Conservation (phyloP, 2,329 filamentous ascomycete genomes). For the Blastomyces parvus region DNA sequence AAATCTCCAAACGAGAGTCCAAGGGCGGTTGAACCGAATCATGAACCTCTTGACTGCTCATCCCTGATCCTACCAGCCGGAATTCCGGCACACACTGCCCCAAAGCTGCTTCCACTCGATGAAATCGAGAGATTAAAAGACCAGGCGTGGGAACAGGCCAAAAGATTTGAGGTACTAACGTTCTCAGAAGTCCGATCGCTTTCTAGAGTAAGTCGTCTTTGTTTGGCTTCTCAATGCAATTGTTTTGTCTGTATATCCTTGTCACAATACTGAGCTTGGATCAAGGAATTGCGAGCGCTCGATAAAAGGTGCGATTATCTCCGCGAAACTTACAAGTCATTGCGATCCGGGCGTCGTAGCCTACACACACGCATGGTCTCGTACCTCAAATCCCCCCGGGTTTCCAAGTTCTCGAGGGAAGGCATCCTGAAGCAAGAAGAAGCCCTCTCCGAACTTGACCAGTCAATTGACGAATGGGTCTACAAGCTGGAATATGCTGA, state of each 20-base stretch:
- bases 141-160: conserved; percentile 20
- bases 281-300: conserved; percentile 61
- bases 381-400: conserved; percentile 61
- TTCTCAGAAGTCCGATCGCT: conserved; percentile 21
- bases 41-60: conserved; percentile 3
- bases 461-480: conserved; percentile 72
- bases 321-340: conserved; percentile 63
- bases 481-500: conserved; percentile 71
- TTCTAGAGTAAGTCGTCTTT: conserved; percentile 18
- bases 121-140: conserved; percentile 20
- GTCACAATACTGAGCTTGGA: conserved; percentile 5
- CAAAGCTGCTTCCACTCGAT: conserved; percentile 12
- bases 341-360: conserved; percentile 65
- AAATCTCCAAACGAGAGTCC: conserved; percentile 7
- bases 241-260: not conserved
- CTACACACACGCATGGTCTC: conserved; percentile 68
- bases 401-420: conserved; percentile 62
- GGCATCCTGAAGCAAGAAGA: conserved; percentile 72
- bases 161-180: conserved; percentile 21
- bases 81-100: conserved; percentile 16
- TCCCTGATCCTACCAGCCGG: conserved; percentile 17
- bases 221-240: not conserved
- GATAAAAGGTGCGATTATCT: conserved; percentile 72
- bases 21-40: not conserved
- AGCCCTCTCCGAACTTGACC: conserved; percentile 64